phyloP scores from a whole-genome alignment of 306 rosid genomes.

The Fragaria vesca region DNA sequence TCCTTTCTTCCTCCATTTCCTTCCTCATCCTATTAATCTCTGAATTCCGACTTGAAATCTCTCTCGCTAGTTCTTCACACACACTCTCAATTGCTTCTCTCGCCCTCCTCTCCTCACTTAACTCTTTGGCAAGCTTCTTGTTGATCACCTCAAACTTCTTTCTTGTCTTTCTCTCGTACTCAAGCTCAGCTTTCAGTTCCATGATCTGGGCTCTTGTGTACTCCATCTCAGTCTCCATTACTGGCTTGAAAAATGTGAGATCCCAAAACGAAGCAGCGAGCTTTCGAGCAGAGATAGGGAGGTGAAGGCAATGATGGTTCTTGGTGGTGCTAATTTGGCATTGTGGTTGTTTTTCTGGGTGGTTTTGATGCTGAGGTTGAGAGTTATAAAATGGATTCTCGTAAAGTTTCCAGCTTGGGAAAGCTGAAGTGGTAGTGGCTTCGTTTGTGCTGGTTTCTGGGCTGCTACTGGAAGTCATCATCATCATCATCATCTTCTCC shows the following conservation, averaged over 20 bases:
- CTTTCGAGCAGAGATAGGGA: conserved; percentile 37
- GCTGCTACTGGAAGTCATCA: conserved; percentile 20
- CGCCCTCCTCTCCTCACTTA: conserved; percentile 40
- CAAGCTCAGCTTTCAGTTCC: conserved; percentile 43
- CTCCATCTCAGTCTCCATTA: conserved; percentile 43
- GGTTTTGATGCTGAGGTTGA: conserved; percentile 14
- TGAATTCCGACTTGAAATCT: conserved; percentile 30
- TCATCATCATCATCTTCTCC: conserved; percentile 31
- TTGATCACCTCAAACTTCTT: conserved; percentile 39
- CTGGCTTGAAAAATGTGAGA: conserved; percentile 29
- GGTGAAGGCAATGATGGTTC: conserved; percentile 29
- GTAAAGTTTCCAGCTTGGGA: conserved; percentile 58
- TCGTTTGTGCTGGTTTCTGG: conserved; percentile 31
- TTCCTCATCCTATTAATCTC: conserved; percentile 39
- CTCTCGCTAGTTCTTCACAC: conserved; percentile 41
- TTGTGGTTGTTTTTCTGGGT: conserved; percentile 11
- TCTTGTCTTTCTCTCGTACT: conserved; percentile 38
- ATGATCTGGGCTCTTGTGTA: conserved; percentile 36
- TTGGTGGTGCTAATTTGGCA: conserved; percentile 17
- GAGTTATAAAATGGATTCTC: conserved; percentile 56
- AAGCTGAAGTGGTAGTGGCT: conserved; percentile 28
- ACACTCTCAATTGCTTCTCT: conserved; percentile 42
- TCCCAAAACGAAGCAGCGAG: conserved; percentile 50
- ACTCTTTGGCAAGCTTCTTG: conserved; percentile 37
- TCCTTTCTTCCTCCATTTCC: conserved; percentile 53